Evolutionary conservation across 305 asterid species (phyloP), one percentile per base, ranked within the genome.

Genomic region (Rubia peregrina): DNA sequence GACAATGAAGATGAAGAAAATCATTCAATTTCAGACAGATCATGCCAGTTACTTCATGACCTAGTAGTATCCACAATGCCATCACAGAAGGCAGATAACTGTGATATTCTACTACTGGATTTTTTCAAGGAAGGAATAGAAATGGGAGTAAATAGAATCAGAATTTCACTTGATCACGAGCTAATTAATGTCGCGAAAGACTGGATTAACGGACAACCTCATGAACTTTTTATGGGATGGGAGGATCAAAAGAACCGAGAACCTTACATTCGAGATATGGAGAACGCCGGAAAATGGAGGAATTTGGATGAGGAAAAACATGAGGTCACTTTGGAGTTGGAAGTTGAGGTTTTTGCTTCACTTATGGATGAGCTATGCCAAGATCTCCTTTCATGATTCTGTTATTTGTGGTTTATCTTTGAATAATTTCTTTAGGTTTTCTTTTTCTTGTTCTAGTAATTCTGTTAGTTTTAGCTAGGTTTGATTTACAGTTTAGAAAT

Each of bases 191-290:
- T 51, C 61, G 91, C 83, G 0, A 73, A 43, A 48, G 76, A 75
- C 6, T 92, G 96, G 98, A 72, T 87, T 6, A 76, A 72, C 22
- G 90, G 84, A 49, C 41, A 74, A 38, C 61, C 74, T 7, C 16
- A 33, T 0, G 82, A 74, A n/a, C n/a, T 75, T 44, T 59, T 77
- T 68, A 43, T 76, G 19, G 90, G 81, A 40, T 84, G 95, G 92
- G 83, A 77, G 44, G 85, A 78, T 72, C 70, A 77, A 70, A 74
- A 79, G 81, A 82, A 85, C 64, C 77, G 91, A 72, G 78, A 69
- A 65, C 77, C 84, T 6, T 90, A 84, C 74, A 61, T 90, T 22
- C 74, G 74, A 7, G 98, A 84, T 26, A 87, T 90, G 89, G 97
- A 88, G 69, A 82, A 71, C 22, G 74, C 79, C 49, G 86, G 85